phyloP scores from a whole-genome alignment of 352 stramenopile species.

The Globisporangium viniferum region DNA sequence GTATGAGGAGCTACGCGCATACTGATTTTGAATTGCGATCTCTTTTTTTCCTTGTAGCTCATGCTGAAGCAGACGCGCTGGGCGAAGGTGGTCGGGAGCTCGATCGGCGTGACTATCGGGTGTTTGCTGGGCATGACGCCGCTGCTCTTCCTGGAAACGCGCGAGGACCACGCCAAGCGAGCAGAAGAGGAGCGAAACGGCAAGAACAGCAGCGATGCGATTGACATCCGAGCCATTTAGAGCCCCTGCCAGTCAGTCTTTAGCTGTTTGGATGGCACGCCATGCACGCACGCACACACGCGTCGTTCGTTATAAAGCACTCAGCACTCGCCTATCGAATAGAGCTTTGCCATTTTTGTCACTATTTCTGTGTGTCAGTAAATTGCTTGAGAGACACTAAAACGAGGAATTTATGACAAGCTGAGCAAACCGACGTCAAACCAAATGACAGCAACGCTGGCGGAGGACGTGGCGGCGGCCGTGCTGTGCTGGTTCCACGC shows the following conservation, averaged over 20 bases:
- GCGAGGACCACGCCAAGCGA: conserved; percentile 26
- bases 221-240: conserved; percentile 10
- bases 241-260: too few species aligned
- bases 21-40: neutral
- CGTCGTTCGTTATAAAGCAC: neutral
- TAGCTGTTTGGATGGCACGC: neutral
- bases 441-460: conserved; percentile 14
- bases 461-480: conserved; percentile 32
- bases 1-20: conserved; percentile 4
- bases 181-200: conserved; percentile 5
- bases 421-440: too few species aligned
- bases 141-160: conserved; percentile 75
- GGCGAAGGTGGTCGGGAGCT: conserved; percentile 63
- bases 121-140: conserved; percentile 76
- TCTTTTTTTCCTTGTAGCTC: conserved; percentile 28
- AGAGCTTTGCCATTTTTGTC: conserved; percentile 7
- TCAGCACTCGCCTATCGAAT: neutral
- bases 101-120: conserved; percentile 67
- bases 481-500: conserved; percentile 61
- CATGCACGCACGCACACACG: neutral
- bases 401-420: neutral
- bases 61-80: conserved; percentile 61
- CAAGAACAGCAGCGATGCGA: neutral
- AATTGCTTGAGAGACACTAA: neutral
- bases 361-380: conserved; percentile 5